Percentiles rank a stretch among this genome's conserved stretches.
Evolutionary conservation across 805 yeast genomes (phyloP).

Genomic region (Candida ovalis): DNA sequence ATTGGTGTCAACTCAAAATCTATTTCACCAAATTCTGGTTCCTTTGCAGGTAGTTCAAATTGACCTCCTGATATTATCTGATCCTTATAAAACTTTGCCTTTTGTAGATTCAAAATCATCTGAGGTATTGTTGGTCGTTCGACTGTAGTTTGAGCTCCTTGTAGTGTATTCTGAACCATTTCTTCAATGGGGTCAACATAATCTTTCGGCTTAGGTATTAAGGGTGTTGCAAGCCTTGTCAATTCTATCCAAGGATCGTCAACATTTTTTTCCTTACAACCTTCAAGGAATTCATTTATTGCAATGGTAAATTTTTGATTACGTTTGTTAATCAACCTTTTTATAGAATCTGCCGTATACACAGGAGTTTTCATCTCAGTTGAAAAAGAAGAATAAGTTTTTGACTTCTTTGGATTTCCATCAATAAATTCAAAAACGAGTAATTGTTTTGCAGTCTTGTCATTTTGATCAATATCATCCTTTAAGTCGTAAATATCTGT

Average conservation of each 20-base stretch:
- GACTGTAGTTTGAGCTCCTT: slow-evolving; percentile 7
- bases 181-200: slow-evolving; percentile 61
- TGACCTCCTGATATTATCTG: slow-evolving; percentile 59
- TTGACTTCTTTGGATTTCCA: slow-evolving; percentile 49
- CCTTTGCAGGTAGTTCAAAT: slow-evolving; percentile 38
- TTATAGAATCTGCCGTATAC: slow-evolving; percentile 53
- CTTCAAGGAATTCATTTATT: slow-evolving; percentile 33
- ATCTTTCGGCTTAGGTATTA: slow-evolving; percentile 46
- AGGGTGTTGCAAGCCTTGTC: slow-evolving; percentile 29
- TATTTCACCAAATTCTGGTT: slow-evolving; percentile 42
- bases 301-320: slow-evolving; percentile 46
- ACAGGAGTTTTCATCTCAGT: slow-evolving; percentile 47
- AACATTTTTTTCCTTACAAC: slow-evolving; percentile 27
- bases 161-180: slow-evolving; percentile 37
- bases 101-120: slow-evolving; percentile 47
- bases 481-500: slow-evolving; percentile 49
- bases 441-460: slow-evolving; percentile 42
- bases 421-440: slow-evolving; percentile 77
- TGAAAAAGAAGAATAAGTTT: slow-evolving; percentile 39
- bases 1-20: slow-evolving; percentile 47
- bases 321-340: slow-evolving; percentile 55
- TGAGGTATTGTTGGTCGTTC: slow-evolving; percentile 37
- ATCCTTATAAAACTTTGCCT: slow-evolving; percentile 48
- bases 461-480: slow-evolving; percentile 31
- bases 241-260: slow-evolving; percentile 42